Evolutionary conservation across 2,329 filamentous ascomycete species (phyloP).

Genomic region (Sporothrix inflata): DNA sequence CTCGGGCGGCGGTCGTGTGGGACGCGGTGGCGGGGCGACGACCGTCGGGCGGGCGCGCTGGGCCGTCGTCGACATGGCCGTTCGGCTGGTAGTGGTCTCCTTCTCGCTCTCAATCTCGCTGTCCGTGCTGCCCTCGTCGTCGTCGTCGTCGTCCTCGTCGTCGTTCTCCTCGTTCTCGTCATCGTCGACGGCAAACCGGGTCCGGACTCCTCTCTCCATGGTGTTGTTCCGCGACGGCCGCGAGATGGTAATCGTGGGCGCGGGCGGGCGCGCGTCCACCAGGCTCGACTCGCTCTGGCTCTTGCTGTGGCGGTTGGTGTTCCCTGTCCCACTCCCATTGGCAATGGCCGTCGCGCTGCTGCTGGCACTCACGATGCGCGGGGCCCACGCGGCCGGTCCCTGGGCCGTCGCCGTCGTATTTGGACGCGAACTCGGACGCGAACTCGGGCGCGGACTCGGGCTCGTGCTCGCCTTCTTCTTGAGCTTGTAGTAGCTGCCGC

Average conservation of each 20-base stretch:
- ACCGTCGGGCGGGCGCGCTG: not conserved
- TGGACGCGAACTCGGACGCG: too few relatives aligned
- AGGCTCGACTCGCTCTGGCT: constrained; percentile 21
- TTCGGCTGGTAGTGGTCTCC: too few relatives aligned
- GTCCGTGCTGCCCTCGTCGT: not conserved
- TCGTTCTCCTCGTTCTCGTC: not conserved
- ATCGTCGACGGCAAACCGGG: too few relatives aligned
- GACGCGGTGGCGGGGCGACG: not conserved
- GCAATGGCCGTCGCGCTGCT: not conserved
- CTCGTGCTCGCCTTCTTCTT: too few relatives aligned
- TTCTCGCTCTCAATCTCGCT: not conserved
- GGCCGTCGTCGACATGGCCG: not conserved
- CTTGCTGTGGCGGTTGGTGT: constrained; percentile 10
- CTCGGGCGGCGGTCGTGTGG: not conserved
- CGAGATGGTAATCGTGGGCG: not conserved
- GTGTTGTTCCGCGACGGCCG: constrained; percentile 14
- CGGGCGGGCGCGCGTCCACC: not conserved
- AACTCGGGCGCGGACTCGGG: too few relatives aligned
- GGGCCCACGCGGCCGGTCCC: too few relatives aligned
- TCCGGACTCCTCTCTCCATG: not conserved
- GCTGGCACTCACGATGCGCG: not conserved
- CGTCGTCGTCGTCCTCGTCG: not conserved
- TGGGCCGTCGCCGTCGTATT: too few relatives aligned
- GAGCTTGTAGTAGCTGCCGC: too few relatives aligned
- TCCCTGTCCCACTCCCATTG: not conserved